These are phyloP conservation scores for Coemansia sp. DNA, from an alignment of 192 early-diverging fungal genomes.

Conservation along the genomic window DNA sequence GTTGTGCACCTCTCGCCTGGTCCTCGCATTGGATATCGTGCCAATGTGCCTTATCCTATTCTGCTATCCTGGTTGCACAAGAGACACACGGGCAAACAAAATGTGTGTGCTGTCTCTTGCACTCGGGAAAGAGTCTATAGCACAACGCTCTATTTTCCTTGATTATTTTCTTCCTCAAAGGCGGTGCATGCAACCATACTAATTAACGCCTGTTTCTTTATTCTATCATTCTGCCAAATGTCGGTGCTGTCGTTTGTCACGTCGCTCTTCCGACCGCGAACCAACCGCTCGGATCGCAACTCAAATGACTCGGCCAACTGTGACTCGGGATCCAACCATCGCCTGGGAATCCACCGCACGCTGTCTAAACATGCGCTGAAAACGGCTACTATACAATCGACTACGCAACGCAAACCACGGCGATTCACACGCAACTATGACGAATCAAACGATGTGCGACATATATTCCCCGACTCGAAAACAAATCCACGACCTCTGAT, in stretches of 20 bases:
- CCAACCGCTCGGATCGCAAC: conserved; percentile 16
- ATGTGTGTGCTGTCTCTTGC: background rate
- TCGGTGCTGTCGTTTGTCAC: conserved; percentile 53
- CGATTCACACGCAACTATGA: conserved; percentile 13
- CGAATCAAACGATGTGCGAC: conserved; percentile 36
- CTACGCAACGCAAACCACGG: conserved; percentile 9
- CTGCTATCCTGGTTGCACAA: conserved; percentile 5
- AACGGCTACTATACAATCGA: conserved; percentile 5
- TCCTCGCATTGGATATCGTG: background rate
- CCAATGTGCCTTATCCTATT: conserved; percentile 6
- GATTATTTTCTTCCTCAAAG: conserved; percentile 2
- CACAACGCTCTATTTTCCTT: background rate
- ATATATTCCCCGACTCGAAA: conserved; percentile 43
- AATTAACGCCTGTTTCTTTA: conserved; percentile 3
- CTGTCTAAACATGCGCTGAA: conserved; percentile 31
- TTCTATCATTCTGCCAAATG: conserved; percentile 13
- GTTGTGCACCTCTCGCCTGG: background rate
- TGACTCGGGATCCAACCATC: conserved; percentile 4
- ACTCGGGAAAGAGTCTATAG: too few relatives aligned
- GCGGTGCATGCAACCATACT: conserved; percentile 5
- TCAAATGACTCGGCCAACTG: conserved; percentile 1
- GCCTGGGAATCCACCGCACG: conserved; percentile 4
- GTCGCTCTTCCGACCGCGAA: conserved; percentile 52
- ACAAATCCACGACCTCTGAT: conserved; percentile 23
- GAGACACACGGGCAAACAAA: background rate